A percentile compares a stretch with the other conserved stretches of the same genome.
phyloP scores from a whole-genome alignment of 1,139 yeast species.

The Saccharomyces pastorianus region DNA sequence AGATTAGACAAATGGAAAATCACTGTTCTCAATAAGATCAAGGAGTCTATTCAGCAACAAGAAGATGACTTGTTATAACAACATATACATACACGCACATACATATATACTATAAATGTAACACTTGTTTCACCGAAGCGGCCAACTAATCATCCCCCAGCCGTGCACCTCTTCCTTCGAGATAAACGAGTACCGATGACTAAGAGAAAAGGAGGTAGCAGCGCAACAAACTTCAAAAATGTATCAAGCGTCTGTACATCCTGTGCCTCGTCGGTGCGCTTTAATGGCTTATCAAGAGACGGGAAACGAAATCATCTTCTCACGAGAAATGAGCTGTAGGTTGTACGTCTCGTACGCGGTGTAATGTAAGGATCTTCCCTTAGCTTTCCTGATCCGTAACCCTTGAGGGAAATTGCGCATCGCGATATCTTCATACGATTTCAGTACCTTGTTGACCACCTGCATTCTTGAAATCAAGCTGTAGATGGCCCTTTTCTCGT shows the following conservation, averaged over 20 bases:
- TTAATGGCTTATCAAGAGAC: too few relatives aligned
- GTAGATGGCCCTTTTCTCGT: background rate
- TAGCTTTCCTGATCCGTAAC: background rate
- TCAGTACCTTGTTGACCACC: background rate
- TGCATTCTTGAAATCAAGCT: background rate
- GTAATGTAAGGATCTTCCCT: slow-evolving; percentile 1
- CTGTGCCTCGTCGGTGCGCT: too few relatives aligned
- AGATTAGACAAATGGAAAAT: slow-evolving; percentile 91
- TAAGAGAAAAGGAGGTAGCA: background rate
- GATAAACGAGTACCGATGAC: background rate
- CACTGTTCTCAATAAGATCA: slow-evolving; percentile 73
- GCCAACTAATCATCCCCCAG: background rate
- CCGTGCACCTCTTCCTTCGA: background rate
- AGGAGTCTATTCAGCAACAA: slow-evolving; percentile 61
- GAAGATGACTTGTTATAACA: slow-evolving; percentile 47
- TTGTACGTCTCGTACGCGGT: background rate
- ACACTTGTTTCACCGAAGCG: background rate
- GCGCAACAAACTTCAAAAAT: background rate
- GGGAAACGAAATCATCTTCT: background rate
- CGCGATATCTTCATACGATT: background rate
- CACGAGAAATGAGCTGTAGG: background rate
- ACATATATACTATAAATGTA: background rate
- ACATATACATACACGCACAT: background rate
- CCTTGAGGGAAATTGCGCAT: background rate
- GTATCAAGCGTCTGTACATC: background rate